Evolutionary conservation across 371 early-diverging fungal species (phyloP).

Genomic region (Mortierella sp.): DNA sequence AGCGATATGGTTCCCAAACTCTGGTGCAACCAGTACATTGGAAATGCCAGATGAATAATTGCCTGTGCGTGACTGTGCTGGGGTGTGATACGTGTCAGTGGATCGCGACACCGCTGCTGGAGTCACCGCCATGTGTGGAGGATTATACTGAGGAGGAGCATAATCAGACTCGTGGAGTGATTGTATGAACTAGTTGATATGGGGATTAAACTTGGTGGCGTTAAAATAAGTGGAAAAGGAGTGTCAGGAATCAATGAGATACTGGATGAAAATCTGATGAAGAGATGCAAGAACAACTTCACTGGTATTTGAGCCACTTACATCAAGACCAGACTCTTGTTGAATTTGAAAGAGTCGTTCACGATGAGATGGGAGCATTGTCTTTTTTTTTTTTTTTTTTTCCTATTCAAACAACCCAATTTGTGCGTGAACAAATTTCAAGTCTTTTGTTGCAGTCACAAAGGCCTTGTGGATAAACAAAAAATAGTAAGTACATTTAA

Average conservation of each 20-base stretch:
- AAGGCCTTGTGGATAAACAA: background rate
- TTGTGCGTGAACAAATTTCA: too few species aligned
- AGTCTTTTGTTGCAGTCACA: conserved; percentile 4
- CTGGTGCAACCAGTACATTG: background rate
- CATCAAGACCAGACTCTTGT: conserved; percentile 51
- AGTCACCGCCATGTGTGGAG: background rate
- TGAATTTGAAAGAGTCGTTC: conserved; percentile 33
- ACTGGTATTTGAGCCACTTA: conserved; percentile 14
- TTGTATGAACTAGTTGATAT: conserved; percentile 11
- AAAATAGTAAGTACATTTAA: background rate
- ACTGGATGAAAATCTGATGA: background rate
- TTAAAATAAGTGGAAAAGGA: background rate
- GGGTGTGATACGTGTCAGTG: background rate
- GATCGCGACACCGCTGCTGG: background rate
- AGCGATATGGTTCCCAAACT: background rate
- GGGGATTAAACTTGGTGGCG: background rate
- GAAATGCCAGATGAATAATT: background rate
- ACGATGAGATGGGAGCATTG: conserved; percentile 17
- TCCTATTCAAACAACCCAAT: too few species aligned
- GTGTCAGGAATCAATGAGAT: too few species aligned
- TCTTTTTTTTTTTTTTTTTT: background rate
- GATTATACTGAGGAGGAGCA: background rate
- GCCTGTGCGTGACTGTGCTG: background rate
- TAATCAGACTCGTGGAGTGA: conserved; percentile 5
- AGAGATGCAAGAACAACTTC: background rate